Conservation (phyloP, 495 filamentous ascomycete genomes). For the Aspergillus bridgeri region DNA sequence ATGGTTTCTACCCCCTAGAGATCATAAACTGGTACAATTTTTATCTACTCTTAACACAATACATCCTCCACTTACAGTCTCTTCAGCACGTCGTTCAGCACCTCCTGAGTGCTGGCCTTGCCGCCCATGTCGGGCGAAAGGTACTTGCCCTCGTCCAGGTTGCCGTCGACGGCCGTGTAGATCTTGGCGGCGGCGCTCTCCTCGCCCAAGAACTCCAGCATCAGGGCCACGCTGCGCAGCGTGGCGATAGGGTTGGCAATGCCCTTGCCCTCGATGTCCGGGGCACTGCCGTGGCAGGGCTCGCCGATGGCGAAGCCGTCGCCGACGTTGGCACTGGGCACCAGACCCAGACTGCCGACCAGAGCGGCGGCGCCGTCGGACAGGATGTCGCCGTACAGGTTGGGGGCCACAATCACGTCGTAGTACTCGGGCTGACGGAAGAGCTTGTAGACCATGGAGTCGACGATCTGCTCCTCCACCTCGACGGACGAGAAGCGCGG, state of each 20-base stretch:
- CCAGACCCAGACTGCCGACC: conserved; percentile 88
- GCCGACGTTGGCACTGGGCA: conserved; percentile 95
- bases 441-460: conserved; percentile 99
- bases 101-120: conserved; percentile 80
- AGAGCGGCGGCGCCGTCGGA: conserved; percentile 94
- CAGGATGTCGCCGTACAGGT: conserved; percentile 96
- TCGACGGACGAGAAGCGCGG: conserved; percentile 57
- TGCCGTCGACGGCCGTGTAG: conserved; percentile 87
- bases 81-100: conserved; percentile 84
- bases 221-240: conserved; percentile 82
- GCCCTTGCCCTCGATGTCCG: conserved; percentile 88
- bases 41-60: not conserved
- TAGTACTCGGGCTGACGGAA: conserved; percentile 92
- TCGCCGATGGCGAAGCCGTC: conserved; percentile 94
- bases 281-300: conserved; percentile 94
- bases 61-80: conserved; percentile 56
- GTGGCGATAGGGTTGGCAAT: conserved; percentile 98
- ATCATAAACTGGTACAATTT: not conserved
- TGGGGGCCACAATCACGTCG: conserved; percentile 97
- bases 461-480: conserved; percentile 97
- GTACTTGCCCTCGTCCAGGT: conserved; percentile 76
- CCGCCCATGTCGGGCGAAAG: conserved; percentile 92
- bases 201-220: conserved; percentile 93
- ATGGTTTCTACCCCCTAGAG: too few species aligned
- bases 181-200: conserved; percentile 82